Base-by-base conservation (phyloP, 257 asterid genomes). In the Lavandula angustifolia region DNA sequence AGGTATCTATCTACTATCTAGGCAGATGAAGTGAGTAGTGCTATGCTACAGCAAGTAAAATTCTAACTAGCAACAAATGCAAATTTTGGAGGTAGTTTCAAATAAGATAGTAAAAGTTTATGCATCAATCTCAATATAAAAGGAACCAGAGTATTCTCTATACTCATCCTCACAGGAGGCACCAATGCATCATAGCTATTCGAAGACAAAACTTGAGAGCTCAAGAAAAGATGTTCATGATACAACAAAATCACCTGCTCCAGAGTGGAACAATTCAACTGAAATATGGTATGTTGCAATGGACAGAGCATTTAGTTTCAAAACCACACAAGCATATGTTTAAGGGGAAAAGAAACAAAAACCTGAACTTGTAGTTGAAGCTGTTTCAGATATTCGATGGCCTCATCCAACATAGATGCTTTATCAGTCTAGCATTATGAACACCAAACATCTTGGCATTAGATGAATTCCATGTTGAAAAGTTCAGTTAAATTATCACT, bases 361-460 rank as follows among this genome's bases (percentile, higher is more conserved):
- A 91, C 99, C 97, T 94, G 99, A 58, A 94, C 97, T 87, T 90
- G 96, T 43, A 87, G 85, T 70, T 90, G 99, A 57, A 94, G 96
- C 83, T 94, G 97, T 76, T 94, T 94, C 70, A 94, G 85, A 77
- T 94, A 90, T 72, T 90, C 99, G 65, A 94, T 94, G 64, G 96
- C 96, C 76, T 90, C 97, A 70, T 94, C 97, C 86, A 94, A 72
- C 97, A 94, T 90, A 4, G 99, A 94, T 66, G 97, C 97, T 79
- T 94, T 94, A 76, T 94, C 97, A 41, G 97, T 87, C 99, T 94
- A 68, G 40, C 65, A 77, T 41, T 31, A 75, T 3, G 44, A 72
- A 51, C 66, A 71, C 27, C 68, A 49, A n/a, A 65, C 58, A 3
- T 41, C 22, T 18, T 46, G 18, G 62, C 33, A 70, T 69, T 22